Conservation (phyloP, 495 filamentous ascomycete genomes). For the Tuber umbilicatum region DNA sequence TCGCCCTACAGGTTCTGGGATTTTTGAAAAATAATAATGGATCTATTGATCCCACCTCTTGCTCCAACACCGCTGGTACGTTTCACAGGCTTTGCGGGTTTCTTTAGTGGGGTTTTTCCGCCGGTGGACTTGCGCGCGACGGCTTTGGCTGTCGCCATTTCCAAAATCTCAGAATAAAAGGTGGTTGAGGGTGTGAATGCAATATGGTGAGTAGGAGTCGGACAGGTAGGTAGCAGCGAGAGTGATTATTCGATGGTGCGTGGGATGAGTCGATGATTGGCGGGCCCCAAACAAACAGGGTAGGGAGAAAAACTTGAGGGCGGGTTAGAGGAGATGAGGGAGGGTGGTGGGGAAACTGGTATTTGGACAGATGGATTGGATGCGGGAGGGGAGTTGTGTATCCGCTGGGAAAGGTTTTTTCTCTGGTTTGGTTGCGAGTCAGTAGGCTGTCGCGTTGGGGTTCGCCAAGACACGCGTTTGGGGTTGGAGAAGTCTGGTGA, state of each 20-base stretch:
- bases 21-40: conserved; percentile 1
- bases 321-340: conserved; percentile 1
- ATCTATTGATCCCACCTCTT: conserved; percentile 15
- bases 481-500: neutral
- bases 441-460: neutral
- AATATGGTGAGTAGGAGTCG: neutral
- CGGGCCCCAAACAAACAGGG: neutral
- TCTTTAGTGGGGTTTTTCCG: conserved; percentile 7
- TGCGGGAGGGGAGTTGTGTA: conserved; percentile 5
- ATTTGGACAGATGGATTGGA: conserved; percentile 10
- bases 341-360: conserved; percentile 7
- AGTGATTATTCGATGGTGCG: neutral
- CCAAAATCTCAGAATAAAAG: neutral
- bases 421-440: neutral
- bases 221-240: neutral
- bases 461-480: conserved; percentile 2
- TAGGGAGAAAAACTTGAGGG: conserved; percentile 1
- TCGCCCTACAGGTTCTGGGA: neutral
- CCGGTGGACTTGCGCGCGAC: conserved; percentile 8
- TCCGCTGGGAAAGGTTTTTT: neutral
- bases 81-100: neutral
- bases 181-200: neutral
- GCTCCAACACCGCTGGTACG: conserved; percentile 9
- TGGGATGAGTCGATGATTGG: conserved; percentile 10
- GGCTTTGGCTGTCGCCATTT: neutral